Evolutionary conservation across 306 rosid genomes (phyloP).

Genomic region (Potentilla sterilis): DNA sequence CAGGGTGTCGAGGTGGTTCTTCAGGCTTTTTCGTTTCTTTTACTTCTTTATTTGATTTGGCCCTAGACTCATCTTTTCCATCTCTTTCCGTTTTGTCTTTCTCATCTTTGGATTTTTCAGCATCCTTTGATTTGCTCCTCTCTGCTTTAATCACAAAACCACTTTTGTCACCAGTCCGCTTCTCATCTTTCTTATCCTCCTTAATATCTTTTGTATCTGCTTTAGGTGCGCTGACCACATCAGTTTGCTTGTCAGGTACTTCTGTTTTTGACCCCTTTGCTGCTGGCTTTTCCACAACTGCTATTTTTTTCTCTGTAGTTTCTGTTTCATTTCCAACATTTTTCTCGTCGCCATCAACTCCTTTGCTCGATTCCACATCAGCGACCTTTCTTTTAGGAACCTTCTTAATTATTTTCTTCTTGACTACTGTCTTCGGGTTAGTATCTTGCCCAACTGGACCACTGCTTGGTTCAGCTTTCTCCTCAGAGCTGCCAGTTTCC

Average conservation of each 20-base stretch:
- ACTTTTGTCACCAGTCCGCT: slow-evolving; percentile 43
- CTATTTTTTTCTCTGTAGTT: slow-evolving; percentile 38
- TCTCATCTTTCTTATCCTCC: slow-evolving; percentile 55
- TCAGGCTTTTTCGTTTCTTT: slow-evolving; percentile 79
- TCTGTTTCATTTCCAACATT: slow-evolving; percentile 37
- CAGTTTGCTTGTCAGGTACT: slow-evolving; percentile 34
- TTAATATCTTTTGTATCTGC: slow-evolving; percentile 39
- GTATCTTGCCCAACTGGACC: slow-evolving; percentile 37
- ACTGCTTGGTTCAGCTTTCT: slow-evolving; percentile 47
- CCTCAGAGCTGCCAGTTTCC: slow-evolving; percentile 41
- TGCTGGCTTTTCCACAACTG: slow-evolving; percentile 35
- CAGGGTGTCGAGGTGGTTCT: slow-evolving; percentile 96
- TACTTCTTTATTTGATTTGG: slow-evolving; percentile 62
- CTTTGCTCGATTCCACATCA: slow-evolving; percentile 41
- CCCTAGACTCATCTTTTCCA: slow-evolving; percentile 60
- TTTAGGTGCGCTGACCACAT: slow-evolving; percentile 34
- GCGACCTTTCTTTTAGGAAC: slow-evolving; percentile 71
- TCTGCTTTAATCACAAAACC: slow-evolving; percentile 31
- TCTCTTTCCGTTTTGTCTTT: slow-evolving; percentile 51
- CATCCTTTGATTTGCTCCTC: slow-evolving; percentile 54
- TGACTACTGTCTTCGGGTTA: slow-evolving; percentile 52
- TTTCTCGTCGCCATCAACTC: slow-evolving; percentile 33
- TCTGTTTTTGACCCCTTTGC: slow-evolving; percentile 44
- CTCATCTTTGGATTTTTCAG: slow-evolving; percentile 63
- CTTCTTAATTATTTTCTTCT: slow-evolving; percentile 84